Percentiles rank a stretch among this genome's conserved stretches.
These are phyloP conservation scores for Kingdonia uniflora DNA, from an alignment of 164 flowering plant genomes.

Conservation along the genomic window DNA sequence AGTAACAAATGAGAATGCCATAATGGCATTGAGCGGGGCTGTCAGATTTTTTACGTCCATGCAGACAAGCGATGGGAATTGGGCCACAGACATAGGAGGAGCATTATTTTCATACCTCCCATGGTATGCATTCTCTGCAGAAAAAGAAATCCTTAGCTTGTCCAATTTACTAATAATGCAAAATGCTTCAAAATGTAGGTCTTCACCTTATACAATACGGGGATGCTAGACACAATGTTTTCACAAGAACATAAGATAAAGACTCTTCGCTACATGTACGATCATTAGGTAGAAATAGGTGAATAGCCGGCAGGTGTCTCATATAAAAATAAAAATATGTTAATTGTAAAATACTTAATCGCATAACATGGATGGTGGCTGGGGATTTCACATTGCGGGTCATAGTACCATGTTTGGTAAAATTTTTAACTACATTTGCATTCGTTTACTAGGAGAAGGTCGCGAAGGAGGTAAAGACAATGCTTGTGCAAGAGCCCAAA, in stretches of 20 bases:
- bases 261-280: conserved; percentile 42
- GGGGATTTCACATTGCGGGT: conserved; percentile 77
- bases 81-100: conserved; percentile 52
- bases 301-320: too few relatives aligned
- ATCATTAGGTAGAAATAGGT: conserved; percentile 38
- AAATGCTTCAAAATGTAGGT: conserved; percentile 19
- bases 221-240: conserved; percentile 29
- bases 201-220: conserved; percentile 31
- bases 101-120: conserved; percentile 42
- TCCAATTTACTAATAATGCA: background rate
- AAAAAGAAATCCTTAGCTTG: background rate
- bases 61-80: conserved; percentile 55
- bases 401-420: conserved; percentile 39
- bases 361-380: conserved; percentile 74
- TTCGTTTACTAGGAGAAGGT: conserved; percentile 23
- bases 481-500: background rate
- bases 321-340: too few relatives aligned
- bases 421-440: background rate
- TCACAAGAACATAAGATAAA: conserved; percentile 30
- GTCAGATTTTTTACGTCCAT: conserved; percentile 28
- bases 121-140: conserved; percentile 25
- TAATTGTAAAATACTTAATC: background rate
- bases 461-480: background rate
- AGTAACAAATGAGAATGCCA: conserved; percentile 22
- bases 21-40: conserved; percentile 26